Base-by-base conservation (phyloP, 1,139 yeast species). In the Insectozyma bohioensis region DNA sequence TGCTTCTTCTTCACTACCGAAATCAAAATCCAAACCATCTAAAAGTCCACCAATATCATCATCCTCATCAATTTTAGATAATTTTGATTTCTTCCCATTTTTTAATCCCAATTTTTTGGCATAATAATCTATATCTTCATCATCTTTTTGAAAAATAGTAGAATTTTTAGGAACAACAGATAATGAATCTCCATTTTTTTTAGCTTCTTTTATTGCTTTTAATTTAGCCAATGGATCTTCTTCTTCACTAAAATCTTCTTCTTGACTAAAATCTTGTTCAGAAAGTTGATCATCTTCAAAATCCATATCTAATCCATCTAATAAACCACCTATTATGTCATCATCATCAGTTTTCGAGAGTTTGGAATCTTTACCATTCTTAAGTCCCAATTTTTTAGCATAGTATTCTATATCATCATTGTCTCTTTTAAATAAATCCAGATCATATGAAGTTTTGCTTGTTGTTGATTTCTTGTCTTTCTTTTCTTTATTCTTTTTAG, bases 21-120 rank as follows among this genome's bases (percentile, higher is more conserved):
- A 78, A 31, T 77, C 75, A 41, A 80, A 72, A 47, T 85, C 95
- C 24, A 86, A 60, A 3, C 94, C 97, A 33, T 87, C 94, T 8
- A 85, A 60, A 14, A 85, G 56, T 4, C 85, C 90, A 31, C 83
- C 94, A 32, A 84, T 64, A 2, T 78, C 73, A 53, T 85, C 95
- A 43, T 78, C 80, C 19, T 78, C 86, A 22, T 71, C 80, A 2
- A 53, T 50, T 25, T 76, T 73, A 19, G 69, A 54, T 34, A 78
- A 61, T 34, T 60, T 64, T 5, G 63, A 41, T 9, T 57, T 57
- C 36, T 63, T 70, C 3, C 75, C 75, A 12, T 71, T 63, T 48
- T 82, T 85, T 45, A 84, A 54, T 1, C 95, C 95, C 12, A 90
- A 67, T 47, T 84, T 81, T 42, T 83, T 84, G 4, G 96, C 92